Conservation (phyloP, 495 filamentous ascomycete genomes). For the Annulohypoxylon bovei region DNA sequence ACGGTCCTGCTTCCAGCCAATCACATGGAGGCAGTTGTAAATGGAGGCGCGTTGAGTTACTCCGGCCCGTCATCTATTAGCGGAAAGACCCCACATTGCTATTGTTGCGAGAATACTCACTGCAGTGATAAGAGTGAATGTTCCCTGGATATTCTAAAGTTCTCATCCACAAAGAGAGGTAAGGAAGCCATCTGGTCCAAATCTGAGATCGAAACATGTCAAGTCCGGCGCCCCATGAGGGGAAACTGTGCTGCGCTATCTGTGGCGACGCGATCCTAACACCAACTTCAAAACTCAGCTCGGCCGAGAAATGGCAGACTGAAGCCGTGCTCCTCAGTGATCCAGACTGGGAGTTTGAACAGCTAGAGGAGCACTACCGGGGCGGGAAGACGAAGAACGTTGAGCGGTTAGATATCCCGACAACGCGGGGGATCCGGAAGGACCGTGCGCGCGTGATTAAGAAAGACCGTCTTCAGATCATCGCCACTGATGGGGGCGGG, state of each 20-base stretch:
- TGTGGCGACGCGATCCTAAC: slow-evolving; percentile 15
- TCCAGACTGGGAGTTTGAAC: slow-evolving; percentile 13
- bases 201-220: background rate
- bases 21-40: background rate
- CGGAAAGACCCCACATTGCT: background rate
- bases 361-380: slow-evolving; percentile 6
- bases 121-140: background rate
- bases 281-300: background rate
- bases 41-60: background rate
- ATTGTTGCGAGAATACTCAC: background rate
- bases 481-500: background rate
- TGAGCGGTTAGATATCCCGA: background rate
- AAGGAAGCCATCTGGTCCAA: background rate
- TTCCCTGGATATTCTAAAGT: background rate
- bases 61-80: slow-evolving; percentile 12
- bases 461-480: slow-evolving; percentile 11
- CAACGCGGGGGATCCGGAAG: slow-evolving; percentile 13
- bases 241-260: slow-evolving; percentile 26
- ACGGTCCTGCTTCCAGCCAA: slow-evolving; percentile 5
- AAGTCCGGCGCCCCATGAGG: background rate
- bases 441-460: slow-evolving; percentile 9
- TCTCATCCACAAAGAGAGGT: background rate
- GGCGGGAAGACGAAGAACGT: slow-evolving; percentile 11
- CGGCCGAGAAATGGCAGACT: slow-evolving; percentile 10
- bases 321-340: slow-evolving; percentile 19